Evolutionary conservation across 768 basidiomycete genomes (phyloP).

Genomic region (Agaricus sinodeliciosus): DNA sequence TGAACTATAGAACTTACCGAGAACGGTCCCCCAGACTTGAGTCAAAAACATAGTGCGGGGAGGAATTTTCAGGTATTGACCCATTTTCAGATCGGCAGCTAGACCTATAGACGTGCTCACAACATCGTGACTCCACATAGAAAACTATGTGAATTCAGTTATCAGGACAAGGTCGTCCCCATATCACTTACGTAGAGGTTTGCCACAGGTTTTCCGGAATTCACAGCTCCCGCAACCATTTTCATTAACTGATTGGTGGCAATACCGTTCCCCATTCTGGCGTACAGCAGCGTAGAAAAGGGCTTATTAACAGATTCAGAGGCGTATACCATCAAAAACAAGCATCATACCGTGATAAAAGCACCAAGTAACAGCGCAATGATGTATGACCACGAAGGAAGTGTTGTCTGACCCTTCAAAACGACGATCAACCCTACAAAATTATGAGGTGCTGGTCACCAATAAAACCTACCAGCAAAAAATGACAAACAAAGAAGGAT

Average conservation of each 20-base stretch:
- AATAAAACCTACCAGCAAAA: constrained; percentile 38
- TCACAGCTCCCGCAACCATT: constrained; percentile 55
- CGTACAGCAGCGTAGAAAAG: constrained; percentile 49
- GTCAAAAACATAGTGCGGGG: constrained; percentile 60
- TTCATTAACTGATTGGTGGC: constrained; percentile 58
- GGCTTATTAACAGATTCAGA: constrained; percentile 25
- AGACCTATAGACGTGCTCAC: constrained; percentile 46
- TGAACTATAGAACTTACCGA: constrained; percentile 27
- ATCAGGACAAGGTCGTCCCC: neutral
- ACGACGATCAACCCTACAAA: constrained; percentile 46
- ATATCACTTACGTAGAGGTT: constrained; percentile 51
- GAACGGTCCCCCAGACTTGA: constrained; percentile 60
- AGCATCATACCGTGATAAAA: constrained; percentile 27
- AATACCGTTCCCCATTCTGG: constrained; percentile 56
- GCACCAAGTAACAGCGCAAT: constrained; percentile 46
- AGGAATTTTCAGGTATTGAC: constrained; percentile 64
- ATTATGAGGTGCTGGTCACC: neutral
- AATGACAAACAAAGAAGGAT: constrained; percentile 43
- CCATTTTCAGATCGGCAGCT: constrained; percentile 63
- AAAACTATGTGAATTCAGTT: constrained; percentile 33
- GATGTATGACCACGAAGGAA: constrained; percentile 60
- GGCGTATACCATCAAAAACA: neutral
- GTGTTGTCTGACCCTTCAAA: constrained; percentile 50
- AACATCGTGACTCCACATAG: constrained; percentile 64
- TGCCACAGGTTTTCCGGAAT: constrained; percentile 59